A percentile compares a stretch with the other conserved stretches of the same genome.
phyloP scores from a whole-genome alignment of 352 stramenopile genomes.

The Phytopythium delawarense region DNA sequence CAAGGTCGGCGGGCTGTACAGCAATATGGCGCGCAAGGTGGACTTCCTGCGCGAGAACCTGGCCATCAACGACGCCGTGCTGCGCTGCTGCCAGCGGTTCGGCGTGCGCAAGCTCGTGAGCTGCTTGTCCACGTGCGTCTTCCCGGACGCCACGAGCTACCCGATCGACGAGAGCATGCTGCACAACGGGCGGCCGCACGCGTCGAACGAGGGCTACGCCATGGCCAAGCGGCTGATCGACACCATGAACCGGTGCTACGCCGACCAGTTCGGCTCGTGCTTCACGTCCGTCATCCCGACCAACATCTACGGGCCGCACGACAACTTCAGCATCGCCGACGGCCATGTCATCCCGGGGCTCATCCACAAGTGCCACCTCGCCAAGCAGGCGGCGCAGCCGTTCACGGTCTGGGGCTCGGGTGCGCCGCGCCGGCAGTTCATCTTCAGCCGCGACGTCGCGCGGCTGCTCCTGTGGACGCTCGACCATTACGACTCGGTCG shows the following conservation, averaged over 20 bases:
- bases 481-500: constrained; percentile 75
- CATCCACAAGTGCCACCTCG: constrained; percentile 98
- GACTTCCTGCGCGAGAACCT: constrained; percentile 99
- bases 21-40: constrained; percentile 88
- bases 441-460: constrained; percentile 95
- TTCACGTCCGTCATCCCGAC: constrained; percentile 99
- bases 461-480: constrained; percentile 90
- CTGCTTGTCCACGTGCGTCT: constrained; percentile 98
- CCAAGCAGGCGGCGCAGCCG: constrained; percentile 85
- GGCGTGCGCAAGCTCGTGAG: constrained; percentile 95
- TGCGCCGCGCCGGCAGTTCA: constrained; percentile 96
- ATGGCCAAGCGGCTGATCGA: constrained; percentile 99
- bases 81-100: constrained; percentile 91
- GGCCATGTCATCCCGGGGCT: constrained; percentile 98
- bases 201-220: constrained; percentile 90
- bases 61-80: constrained; percentile 98
- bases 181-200: constrained; percentile 79
- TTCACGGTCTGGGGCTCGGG: constrained; percentile 96
- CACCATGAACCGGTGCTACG: constrained; percentile 96
- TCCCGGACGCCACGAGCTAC: constrained; percentile 98
- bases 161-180: constrained; percentile 99
- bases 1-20: constrained; percentile 89
- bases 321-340: constrained; percentile 98
- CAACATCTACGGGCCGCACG: constrained; percentile 98
- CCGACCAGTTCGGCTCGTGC: constrained; percentile 94